Base-by-base conservation (phyloP, 2,329 filamentous ascomycete genomes). In the Aspergillus sp. region DNA sequence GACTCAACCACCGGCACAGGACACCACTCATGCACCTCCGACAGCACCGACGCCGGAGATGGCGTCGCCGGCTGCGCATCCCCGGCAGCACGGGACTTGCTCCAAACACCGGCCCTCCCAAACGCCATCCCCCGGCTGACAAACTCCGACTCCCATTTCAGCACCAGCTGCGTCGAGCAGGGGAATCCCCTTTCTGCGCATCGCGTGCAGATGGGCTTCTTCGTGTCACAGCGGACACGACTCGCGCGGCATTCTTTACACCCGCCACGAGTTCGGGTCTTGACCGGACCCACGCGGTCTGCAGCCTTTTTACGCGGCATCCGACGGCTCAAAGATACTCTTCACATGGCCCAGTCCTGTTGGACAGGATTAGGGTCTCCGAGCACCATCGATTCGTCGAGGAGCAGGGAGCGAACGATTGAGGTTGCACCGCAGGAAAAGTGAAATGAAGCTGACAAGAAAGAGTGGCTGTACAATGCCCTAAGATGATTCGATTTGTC, bases 101-200 rank as follows among this genome's bases (percentile, higher is more conserved):
- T 67, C 69, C 69, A 71, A 31, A 70, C 61, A 31, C 69, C 69
- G 26, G 66, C 56, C 40, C 69, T 58, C 5, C 69, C 69, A 53
- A 72, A 72, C 5, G 69, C 68, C 40, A 68, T 50, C 8, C 69
- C 69, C 7, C 65, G 65, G 40, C 58, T 66, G 40, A 50, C 51
- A 47, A 69, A 72, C 43, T 72, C 69, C 3, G 62, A 61, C 47
- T 67, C 57, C 64, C 64, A 67, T 53, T 66, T 67, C 9, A 67
- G 42, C 35, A 61, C 53, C 53, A 69, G 49, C 44, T 66, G 59
- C 5, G 62, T 66, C 9, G 61, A 60, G 44, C 67, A 70, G 5
- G 52, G 51, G 11, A 69, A 45, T 1, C 62, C 61, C 50, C 59
- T 64, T 44, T 64, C 58, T 42, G 46, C 44, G 48, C 67, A 70